Evolutionary conservation across 2,329 filamentous ascomycete species (phyloP).

Genomic region (Colletotrichum simmondsii): DNA sequence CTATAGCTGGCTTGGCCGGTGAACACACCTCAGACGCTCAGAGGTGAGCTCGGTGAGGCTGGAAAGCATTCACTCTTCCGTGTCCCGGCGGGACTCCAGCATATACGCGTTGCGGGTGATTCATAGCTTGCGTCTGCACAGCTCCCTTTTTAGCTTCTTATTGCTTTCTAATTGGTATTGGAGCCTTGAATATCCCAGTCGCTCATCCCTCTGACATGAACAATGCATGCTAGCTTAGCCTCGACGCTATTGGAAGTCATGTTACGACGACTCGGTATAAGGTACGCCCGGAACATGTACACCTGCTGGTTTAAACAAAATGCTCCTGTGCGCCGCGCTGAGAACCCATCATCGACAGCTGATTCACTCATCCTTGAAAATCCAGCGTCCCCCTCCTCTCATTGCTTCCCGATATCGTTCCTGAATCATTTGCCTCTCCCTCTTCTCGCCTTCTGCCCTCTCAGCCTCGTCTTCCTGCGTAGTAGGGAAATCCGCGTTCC

Average conservation of each 20-base stretch:
- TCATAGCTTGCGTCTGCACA: neutral
- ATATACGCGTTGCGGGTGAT: neutral
- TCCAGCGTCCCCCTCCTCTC: constrained; percentile 79
- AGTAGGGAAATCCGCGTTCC: constrained; percentile 87
- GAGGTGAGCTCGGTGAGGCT: constrained; percentile 8
- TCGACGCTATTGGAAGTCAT: neutral
- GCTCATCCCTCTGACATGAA: neutral
- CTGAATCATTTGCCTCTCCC: constrained; percentile 73
- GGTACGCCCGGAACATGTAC: neutral
- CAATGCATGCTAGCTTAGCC: neutral
- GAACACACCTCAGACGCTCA: neutral
- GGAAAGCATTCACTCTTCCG: neutral
- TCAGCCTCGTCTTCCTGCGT: constrained; percentile 83
- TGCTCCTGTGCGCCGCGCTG: neutral
- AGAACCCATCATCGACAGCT: neutral
- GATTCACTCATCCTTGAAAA: constrained; percentile 81
- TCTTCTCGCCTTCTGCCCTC: constrained; percentile 70
- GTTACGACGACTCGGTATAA: neutral
- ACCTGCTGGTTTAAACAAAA: neutral
- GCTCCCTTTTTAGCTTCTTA: neutral
- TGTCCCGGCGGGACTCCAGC: no score
- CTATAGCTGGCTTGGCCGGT: neutral
- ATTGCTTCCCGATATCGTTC: constrained; percentile 86
- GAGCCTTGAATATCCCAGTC: neutral
- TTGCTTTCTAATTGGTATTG: neutral